Evolutionary conservation across 345 rosid species (phyloP).

Genomic region (Bruguiera parviflora): DNA sequence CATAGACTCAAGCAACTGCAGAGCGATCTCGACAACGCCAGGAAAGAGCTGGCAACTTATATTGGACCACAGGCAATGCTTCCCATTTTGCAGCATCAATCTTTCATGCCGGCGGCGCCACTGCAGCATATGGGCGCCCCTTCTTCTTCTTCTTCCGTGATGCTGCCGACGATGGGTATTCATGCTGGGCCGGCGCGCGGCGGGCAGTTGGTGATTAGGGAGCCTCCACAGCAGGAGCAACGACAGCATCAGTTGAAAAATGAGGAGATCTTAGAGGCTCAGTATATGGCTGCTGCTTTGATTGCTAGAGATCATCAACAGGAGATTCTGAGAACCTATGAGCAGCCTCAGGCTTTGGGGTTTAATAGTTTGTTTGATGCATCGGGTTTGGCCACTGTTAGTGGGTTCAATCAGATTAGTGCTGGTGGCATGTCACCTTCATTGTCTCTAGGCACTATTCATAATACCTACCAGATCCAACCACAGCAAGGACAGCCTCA

Average conservation of each 20-base stretch:
- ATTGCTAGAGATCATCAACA: constrained; percentile 64
- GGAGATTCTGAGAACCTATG: constrained; percentile 55
- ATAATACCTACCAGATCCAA: constrained; percentile 48
- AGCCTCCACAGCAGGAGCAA: constrained; percentile 25
- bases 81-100: constrained; percentile 35
- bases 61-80: constrained; percentile 53
- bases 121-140: constrained; percentile 36
- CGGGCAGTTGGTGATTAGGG: constrained; percentile 38
- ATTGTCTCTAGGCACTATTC: constrained; percentile 54
- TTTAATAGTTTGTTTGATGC: constrained; percentile 39
- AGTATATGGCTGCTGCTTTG: constrained; percentile 51
- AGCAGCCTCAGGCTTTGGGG: constrained; percentile 41
- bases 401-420: constrained; percentile 43
- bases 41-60: constrained; percentile 53
- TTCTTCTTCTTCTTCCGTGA: constrained; percentile 23
- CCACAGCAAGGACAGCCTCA: constrained; percentile 22
- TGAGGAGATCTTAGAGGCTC: constrained; percentile 60
- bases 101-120: constrained; percentile 32
- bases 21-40: constrained; percentile 47
- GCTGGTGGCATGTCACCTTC: constrained; percentile 44
- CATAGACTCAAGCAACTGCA: constrained; percentile 57
- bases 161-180: constrained; percentile 53
- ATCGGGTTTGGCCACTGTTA: constrained; percentile 34
- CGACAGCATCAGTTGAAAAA: constrained; percentile 31
- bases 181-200: constrained; percentile 30